Base-by-base conservation (phyloP, 2,329 filamentous ascomycete genomes). In the Setomelanomma holmii region DNA sequence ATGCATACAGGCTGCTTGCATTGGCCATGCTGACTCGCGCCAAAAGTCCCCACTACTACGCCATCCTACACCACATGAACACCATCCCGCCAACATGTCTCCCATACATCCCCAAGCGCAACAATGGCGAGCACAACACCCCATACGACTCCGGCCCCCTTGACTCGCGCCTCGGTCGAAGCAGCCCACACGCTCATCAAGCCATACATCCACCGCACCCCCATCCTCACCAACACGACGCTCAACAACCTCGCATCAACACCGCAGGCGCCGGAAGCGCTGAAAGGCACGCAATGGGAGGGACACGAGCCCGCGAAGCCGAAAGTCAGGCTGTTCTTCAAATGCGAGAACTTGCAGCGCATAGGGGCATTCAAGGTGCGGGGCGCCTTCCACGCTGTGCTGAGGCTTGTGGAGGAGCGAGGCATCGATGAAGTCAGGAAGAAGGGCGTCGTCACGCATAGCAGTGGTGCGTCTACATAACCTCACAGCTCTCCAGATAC, bases 291-390 rank as follows among this genome's bases (percentile, higher is more conserved):
- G 4, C 75, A 78, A 58, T 87, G 82, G 78, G 80, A 83, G 61
- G 83, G 82, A 5, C 77, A 81, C 34, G 68, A 71, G n/a, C 82
- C 87, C 0, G 85, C 89, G 1, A 78, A 72, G 4, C 91, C 91
- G 0, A 84, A 78, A 43, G 78, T 96, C 34, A 81, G 86, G 11
- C 81, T 98, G 45, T 95, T 90, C 80, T 96, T 98, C 84, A 98
- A 98, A 79, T 96, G 91, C 75, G 93, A 98, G 80, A 97, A 97
- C 75, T 80, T 91, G 52, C 95, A 98, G 79, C 86, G 87, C 49
- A 86, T 96, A 48, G 95, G 93, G 45, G 93, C 93, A 1, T 98
- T 98, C 80, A 98, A 98, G 78, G 89, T 87, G 14, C 82, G 93
- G 5, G 95, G 93, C 4, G 93, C 93, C 0, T 97, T 96, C 64